phyloP scores from a whole-genome alignment of 345 rosid genomes.

The Isatis tinctoria region DNA sequence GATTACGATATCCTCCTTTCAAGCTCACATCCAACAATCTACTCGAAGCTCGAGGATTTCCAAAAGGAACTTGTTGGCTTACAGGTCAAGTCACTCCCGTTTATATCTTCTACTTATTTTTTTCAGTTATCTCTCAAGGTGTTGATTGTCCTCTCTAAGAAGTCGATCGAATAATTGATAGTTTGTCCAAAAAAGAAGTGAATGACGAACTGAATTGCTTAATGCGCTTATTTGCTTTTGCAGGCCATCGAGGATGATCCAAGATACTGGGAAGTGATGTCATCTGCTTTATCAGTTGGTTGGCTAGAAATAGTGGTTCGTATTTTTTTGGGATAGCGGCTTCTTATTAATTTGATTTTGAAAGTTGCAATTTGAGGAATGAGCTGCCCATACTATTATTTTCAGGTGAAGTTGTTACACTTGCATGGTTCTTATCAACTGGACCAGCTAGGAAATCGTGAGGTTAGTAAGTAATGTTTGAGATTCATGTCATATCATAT shows the following conservation, averaged over 20 bases:
- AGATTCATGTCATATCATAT: conserved; percentile 13
- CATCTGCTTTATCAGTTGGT: conserved; percentile 82
- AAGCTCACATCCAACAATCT: conserved; percentile 48
- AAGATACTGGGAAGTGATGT: conserved; percentile 78
- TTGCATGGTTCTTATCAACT: conserved; percentile 89
- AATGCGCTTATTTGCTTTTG: conserved; percentile 9
- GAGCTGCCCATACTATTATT: background rate
- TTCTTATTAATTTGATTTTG: background rate
- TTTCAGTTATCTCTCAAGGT: background rate
- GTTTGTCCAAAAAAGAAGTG: conserved; percentile 1
- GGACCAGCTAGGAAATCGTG: conserved; percentile 83
- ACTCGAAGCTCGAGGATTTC: conserved; percentile 73
- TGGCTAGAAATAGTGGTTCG: conserved; percentile 90
- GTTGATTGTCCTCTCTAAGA: background rate
- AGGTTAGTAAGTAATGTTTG: conserved; percentile 50
- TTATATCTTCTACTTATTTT: background rate
- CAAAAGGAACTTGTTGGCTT: conserved; percentile 60
- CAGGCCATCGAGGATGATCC: conserved; percentile 79
- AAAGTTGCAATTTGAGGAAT: conserved; percentile 1
- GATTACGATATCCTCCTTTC: conserved; percentile 76
- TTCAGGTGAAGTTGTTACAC: conserved; percentile 81
- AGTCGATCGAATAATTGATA: background rate
- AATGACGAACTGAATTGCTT: background rate
- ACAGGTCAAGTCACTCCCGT: conserved; percentile 46
- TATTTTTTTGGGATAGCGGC: background rate